Evolutionary conservation across 2,329 filamentous ascomycete genomes (phyloP).

Genomic region (Cladophialophora yegresii): DNA sequence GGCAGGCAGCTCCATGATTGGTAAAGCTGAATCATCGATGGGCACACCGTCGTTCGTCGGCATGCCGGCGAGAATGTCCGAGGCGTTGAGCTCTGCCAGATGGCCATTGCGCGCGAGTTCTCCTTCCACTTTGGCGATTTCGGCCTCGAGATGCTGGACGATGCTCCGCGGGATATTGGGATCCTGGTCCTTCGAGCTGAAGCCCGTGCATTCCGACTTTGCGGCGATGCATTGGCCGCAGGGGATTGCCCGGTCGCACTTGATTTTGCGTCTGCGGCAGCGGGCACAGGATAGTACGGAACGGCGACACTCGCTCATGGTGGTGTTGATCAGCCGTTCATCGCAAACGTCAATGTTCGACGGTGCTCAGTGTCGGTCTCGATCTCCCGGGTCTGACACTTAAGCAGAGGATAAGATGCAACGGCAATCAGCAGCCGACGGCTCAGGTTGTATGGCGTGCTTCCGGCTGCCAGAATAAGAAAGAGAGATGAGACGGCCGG

Average conservation of each 20-base stretch:
- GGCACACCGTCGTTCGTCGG: slow-evolving; percentile 35
- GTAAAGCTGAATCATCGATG: slow-evolving; percentile 25
- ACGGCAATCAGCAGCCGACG: background rate
- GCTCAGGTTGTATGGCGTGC: background rate
- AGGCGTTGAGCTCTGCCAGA: slow-evolving; percentile 36
- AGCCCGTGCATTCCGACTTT: slow-evolving; percentile 39
- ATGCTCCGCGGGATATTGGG: slow-evolving; percentile 41
- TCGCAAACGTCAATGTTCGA: background rate
- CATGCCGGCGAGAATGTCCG: slow-evolving; percentile 37
- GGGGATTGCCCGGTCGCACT: slow-evolving; percentile 39
- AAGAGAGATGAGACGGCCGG: slow-evolving; percentile 5
- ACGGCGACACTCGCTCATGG: slow-evolving; percentile 37
- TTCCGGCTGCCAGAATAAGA: background rate
- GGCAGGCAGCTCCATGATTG: slow-evolving; percentile 28
- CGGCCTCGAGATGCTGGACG: slow-evolving; percentile 41
- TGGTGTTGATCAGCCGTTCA: background rate
- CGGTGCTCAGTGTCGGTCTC: background rate
- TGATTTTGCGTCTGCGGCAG: slow-evolving; percentile 38
- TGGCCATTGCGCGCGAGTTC: slow-evolving; percentile 39
- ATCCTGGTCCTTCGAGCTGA: slow-evolving; percentile 38
- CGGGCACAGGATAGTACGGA: slow-evolving; percentile 38
- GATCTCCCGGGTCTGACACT: too few relatives aligned
- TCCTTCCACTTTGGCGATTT: slow-evolving; percentile 42
- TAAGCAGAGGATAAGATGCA: background rate
- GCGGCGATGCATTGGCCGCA: slow-evolving; percentile 40